Conservation (phyloP, 148 eudicot genomes). For the Fagopyrum tataricum region DNA sequence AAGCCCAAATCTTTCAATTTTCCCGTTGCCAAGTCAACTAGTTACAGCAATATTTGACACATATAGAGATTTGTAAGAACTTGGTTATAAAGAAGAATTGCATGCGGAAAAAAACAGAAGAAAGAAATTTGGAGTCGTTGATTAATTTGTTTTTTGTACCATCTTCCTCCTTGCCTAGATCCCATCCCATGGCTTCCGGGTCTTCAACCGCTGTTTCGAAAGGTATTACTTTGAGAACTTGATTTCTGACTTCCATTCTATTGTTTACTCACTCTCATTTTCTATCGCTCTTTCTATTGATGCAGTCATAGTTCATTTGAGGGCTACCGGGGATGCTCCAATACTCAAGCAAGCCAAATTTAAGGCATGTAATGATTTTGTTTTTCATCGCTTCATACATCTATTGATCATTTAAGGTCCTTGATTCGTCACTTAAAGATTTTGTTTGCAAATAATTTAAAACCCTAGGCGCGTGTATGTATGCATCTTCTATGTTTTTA, state of each 20-base stretch:
- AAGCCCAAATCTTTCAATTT: no score
- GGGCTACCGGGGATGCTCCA: conserved; percentile 96
- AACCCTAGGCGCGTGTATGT: neutral
- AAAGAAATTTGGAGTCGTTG: neutral
- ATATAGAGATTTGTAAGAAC: no score
- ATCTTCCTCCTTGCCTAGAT: neutral
- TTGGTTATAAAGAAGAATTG: no score
- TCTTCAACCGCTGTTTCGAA: conserved; percentile 11
- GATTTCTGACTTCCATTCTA: neutral
- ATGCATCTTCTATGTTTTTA: neutral
- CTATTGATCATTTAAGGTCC: neutral
- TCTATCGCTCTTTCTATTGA: neutral
- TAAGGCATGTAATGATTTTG: conserved; percentile 36
- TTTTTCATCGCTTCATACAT: neutral
- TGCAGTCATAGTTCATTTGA: conserved; percentile 79
- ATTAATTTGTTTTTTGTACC: neutral
- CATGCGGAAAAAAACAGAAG: no score
- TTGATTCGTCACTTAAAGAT: conserved; percentile 1
- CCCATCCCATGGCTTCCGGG: conserved; percentile 14
- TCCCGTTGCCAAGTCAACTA: no score
- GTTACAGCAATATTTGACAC: no score
- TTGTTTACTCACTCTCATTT: neutral
- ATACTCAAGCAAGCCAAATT: conserved; percentile 95
- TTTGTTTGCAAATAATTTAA: neutral
- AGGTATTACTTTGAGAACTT: neutral